phyloP scores from a whole-genome alignment of 1,284 basidiomycete genomes.

The Tilletia horrida region DNA sequence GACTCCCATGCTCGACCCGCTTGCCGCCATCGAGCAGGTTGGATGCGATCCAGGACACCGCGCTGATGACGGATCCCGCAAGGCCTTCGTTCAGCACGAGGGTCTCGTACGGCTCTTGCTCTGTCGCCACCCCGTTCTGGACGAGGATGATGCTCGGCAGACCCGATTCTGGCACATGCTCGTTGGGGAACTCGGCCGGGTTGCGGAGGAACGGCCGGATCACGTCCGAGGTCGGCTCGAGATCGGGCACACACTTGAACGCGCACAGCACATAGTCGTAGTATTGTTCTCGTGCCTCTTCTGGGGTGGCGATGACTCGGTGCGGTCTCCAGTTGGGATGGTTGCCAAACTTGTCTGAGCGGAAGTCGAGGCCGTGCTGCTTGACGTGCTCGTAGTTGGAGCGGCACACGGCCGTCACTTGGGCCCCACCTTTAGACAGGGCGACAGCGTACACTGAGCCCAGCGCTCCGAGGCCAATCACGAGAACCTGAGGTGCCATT shows the following conservation, averaged over 20 bases:
- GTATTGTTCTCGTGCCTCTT: slow-evolving; percentile 63
- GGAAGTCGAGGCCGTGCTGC: slow-evolving; percentile 60
- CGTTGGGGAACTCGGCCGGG: slow-evolving; percentile 26
- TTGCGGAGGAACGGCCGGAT: slow-evolving; percentile 62
- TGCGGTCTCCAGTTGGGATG: slow-evolving; percentile 65
- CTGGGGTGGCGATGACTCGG: slow-evolving; percentile 64
- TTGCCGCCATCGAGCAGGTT: slow-evolving; percentile 38
- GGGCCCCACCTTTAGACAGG: slow-evolving; percentile 64
- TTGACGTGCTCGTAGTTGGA: slow-evolving; percentile 67
- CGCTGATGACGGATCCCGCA: slow-evolving; percentile 46
- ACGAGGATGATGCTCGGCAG: slow-evolving; percentile 65
- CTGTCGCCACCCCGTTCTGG: slow-evolving; percentile 74
- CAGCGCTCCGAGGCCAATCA: slow-evolving; percentile 60
- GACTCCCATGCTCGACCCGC: slow-evolving; percentile 33
- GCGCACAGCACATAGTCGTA: slow-evolving; percentile 64
- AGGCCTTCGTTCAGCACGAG: slow-evolving; percentile 54
- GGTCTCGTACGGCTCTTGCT: slow-evolving; percentile 65
- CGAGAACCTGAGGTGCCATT: slow-evolving; percentile 53
- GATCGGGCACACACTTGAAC: slow-evolving; percentile 72
- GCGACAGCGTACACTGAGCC: slow-evolving; percentile 64
- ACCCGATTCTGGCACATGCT: slow-evolving; percentile 48
- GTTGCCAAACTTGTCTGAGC: slow-evolving; percentile 64
- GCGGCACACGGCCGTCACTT: slow-evolving; percentile 71
- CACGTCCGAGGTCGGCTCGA: slow-evolving; percentile 63
- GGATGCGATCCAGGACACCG: slow-evolving; percentile 59